Evolutionary conservation across 1,284 basidiomycete species (phyloP), one percentile per base, ranked within the genome.

Genomic region (Amylostereum chailletii): DNA sequence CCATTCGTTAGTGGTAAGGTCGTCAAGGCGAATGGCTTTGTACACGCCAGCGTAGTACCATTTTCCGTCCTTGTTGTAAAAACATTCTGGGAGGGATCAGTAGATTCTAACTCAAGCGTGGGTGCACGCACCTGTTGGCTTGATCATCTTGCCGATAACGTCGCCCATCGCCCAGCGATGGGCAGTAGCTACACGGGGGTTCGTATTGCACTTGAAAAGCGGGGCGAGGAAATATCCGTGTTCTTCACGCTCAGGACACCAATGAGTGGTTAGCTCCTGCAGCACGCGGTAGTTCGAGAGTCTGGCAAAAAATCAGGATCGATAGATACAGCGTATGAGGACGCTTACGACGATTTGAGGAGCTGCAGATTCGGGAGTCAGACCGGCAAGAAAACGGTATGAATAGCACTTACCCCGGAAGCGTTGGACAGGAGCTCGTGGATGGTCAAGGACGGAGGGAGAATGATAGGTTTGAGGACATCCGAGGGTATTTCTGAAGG

Each of bases 11-110:
- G 70, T 62, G 1, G 76, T 77, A 11, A 88, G 65, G 53, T 85
- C 77, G 33, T 79, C 78, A 44, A 89, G 70, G 47, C 71, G 66
- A 58, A 87, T 78, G 1, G 75, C 75, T 48, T 72, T 76, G 64
- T 89, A 89, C 5, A 77, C 71, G n/a, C 86, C 86, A 10, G 86
- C 85, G 52, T 88, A 88, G 60, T 88, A 87, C 83, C 83, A 88
- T 53, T 77, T 76, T 9, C 81, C 81, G 49, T 86, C 82, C 60
- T 79, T 86, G 61, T 81, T 81, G 57, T 79, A 88, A 62, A 88
- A 87, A 55, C 83, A 88, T 59, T 87, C 86, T 87, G 53, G n/a
- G 46, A 42, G 45, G 9, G 34, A 38, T 34, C 8, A 53, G 38
- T 9, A 50, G 43, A 39, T 38, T 19, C 31, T n/a, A 2, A 34